Conservation (phyloP, 2,329 filamentous ascomycete species). For the Calonectria hongkongensis region DNA sequence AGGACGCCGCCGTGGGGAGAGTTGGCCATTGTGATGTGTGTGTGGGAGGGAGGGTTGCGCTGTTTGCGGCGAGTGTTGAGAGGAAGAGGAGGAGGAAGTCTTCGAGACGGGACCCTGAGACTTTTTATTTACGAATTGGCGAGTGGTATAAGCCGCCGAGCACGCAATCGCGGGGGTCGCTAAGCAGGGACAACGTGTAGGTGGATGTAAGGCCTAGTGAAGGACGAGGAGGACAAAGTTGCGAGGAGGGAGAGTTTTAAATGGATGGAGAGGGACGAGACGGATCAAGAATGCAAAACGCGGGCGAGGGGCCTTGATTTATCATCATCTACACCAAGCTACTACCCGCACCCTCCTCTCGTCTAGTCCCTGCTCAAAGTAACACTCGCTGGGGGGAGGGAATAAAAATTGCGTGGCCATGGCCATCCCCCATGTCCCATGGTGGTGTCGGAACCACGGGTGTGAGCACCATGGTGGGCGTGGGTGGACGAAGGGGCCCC, state of each 20-base stretch:
- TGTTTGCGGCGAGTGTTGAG: constrained; percentile 2
- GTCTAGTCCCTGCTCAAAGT: constrained; percentile 43
- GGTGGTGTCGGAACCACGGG: constrained; percentile 29
- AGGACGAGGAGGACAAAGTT: constrained; percentile 30
- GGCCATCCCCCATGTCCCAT: constrained; percentile 27
- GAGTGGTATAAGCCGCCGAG: constrained; percentile 47
- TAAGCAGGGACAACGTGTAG: constrained; percentile 48
- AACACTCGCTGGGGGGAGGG: constrained; percentile 45
- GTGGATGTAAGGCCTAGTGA: constrained; percentile 28
- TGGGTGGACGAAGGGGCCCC: constrained; percentile 35
- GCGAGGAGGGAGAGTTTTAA: constrained; percentile 16
- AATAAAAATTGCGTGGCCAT: constrained; percentile 53
- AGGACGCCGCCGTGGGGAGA: constrained; percentile 92
- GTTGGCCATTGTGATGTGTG: constrained; percentile 75
- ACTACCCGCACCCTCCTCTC: constrained; percentile 49
- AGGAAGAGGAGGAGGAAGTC: constrained; percentile 31
- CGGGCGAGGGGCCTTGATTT: constrained; percentile 46
- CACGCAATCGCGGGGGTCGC: constrained; percentile 59
- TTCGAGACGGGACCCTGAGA: constrained; percentile 35
- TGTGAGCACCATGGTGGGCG: constrained; percentile 35
- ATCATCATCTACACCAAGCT: constrained; percentile 44
- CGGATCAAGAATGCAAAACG: constrained; percentile 30
- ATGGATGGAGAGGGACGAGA: constrained; percentile 33
- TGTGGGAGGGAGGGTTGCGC: constrained; percentile 26
- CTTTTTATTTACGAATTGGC: constrained; percentile 41